A percentile compares a stretch with the other conserved stretches of the same genome.
Evolutionary conservation across 352 stramenopile genomes (phyloP).

Genomic region (Pythium chondricola): DNA sequence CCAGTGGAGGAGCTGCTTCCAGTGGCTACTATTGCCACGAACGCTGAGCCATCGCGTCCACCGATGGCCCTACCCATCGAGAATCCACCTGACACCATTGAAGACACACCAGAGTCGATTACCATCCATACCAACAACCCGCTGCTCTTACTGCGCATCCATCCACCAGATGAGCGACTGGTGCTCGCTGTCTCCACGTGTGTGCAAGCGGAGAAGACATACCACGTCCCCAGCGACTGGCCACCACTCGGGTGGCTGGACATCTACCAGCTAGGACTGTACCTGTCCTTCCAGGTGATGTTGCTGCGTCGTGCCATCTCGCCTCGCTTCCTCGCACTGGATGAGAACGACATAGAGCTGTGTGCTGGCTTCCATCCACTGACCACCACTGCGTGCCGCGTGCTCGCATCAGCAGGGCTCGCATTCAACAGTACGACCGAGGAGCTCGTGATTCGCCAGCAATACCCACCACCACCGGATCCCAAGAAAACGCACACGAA

Average conservation of each 20-base stretch:
- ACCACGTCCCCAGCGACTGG: slow-evolving; percentile 31
- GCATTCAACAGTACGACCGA: slow-evolving; percentile 22
- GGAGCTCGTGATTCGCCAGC: slow-evolving; percentile 20
- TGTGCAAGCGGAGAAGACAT: slow-evolving; percentile 44
- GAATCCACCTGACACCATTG: no score
- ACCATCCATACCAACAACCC: neutral
- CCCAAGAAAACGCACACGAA: slow-evolving; percentile 2
- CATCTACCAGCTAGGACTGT: slow-evolving; percentile 38
- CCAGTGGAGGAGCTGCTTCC: no score
- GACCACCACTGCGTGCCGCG: slow-evolving; percentile 17
- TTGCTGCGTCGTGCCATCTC: slow-evolving; percentile 51
- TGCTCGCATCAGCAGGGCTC: slow-evolving; percentile 22
- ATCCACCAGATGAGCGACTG: neutral
- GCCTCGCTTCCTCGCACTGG: slow-evolving; percentile 23
- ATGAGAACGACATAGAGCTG: slow-evolving; percentile 16
- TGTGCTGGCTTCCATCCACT: slow-evolving; percentile 14
- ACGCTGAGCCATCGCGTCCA: no score
- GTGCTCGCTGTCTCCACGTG: no score
- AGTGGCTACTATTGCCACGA: no score
- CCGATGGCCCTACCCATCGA: no score
- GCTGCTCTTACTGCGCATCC: neutral
- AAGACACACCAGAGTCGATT: no score
- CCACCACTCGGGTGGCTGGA: slow-evolving; percentile 40
- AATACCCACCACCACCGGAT: neutral
- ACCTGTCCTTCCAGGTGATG: slow-evolving; percentile 41